Conservation (phyloP, 495 filamentous ascomycete species). For the Podospora conica region DNA sequence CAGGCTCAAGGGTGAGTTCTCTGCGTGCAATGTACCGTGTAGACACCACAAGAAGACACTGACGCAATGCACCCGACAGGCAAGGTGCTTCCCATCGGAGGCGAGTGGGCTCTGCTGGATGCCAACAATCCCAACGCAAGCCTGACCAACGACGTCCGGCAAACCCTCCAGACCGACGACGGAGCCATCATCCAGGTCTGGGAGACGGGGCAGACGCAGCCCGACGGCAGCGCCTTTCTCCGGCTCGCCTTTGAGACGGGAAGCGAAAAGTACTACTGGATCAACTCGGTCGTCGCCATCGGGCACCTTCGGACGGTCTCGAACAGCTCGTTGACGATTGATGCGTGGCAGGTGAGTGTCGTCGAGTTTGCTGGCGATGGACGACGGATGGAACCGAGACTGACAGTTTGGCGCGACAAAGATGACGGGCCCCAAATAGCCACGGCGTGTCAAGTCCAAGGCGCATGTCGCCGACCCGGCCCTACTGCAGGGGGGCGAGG, state of each 20-base stretch:
- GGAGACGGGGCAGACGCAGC: slow-evolving; percentile 12
- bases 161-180: slow-evolving; percentile 17
- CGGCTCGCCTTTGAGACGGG: slow-evolving; percentile 12
- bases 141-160: slow-evolving; percentile 15
- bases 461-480: no score
- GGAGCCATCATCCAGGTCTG: slow-evolving; percentile 14
- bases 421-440: background rate
- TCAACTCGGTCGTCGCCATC: slow-evolving; percentile 12
- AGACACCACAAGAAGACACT: background rate
- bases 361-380: no score
- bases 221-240: slow-evolving; percentile 8
- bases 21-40: background rate
- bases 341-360: slow-evolving; percentile 9
- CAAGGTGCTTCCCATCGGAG: slow-evolving; percentile 15
- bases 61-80: slow-evolving; percentile 6
- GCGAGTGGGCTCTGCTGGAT: slow-evolving; percentile 19
- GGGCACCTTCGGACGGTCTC: slow-evolving; percentile 1
- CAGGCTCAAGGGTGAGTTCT: slow-evolving; percentile 13
- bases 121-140: slow-evolving; percentile 6
- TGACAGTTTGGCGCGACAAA: background rate
- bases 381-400: no score
- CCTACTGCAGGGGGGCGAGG: background rate
- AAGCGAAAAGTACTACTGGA: slow-evolving; percentile 14
- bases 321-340: slow-evolving; percentile 4
- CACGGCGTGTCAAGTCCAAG: background rate